A percentile compares a stretch with the other conserved stretches of the same genome.
Evolutionary conservation across 768 basidiomycete genomes (phyloP).

Genomic region (Boletus vinaceobasis): DNA sequence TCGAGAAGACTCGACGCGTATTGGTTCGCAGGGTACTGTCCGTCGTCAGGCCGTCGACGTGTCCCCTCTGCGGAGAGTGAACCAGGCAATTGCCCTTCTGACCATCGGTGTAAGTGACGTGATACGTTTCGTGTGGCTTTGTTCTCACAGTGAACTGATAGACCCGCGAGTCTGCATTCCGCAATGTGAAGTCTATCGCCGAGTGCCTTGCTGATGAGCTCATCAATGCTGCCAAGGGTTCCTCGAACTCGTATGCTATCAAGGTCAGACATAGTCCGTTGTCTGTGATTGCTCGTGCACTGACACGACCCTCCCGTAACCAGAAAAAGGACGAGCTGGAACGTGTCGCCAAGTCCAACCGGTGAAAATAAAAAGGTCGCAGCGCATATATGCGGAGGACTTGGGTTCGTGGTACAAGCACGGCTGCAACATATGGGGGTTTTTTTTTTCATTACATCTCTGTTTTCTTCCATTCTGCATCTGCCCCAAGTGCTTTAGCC

Average conservation of each 20-base stretch:
- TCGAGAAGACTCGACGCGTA: slow-evolving; percentile 99
- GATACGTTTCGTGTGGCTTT: neutral
- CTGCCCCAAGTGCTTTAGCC: slow-evolving; percentile 5
- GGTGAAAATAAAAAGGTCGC: slow-evolving; percentile 65
- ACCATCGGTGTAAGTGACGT: slow-evolving; percentile 81
- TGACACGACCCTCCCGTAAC: slow-evolving; percentile 6
- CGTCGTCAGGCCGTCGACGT: slow-evolving; percentile 99
- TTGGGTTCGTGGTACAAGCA: slow-evolving; percentile 16
- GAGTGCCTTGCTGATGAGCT: slow-evolving; percentile 99
- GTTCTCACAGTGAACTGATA: slow-evolving; percentile 30
- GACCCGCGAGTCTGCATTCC: slow-evolving; percentile 99
- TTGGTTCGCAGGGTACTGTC: slow-evolving; percentile 99
- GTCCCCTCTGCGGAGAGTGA: slow-evolving; percentile 95
- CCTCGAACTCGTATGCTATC: slow-evolving; percentile 99
- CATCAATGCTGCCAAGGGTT: slow-evolving; percentile 99
- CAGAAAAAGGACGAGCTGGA: slow-evolving; percentile 99
- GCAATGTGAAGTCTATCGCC: slow-evolving; percentile 98
- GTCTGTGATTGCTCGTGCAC: neutral
- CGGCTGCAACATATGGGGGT: slow-evolving; percentile 25
- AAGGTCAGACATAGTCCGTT: slow-evolving; percentile 54
- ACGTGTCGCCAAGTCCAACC: slow-evolving; percentile 99
- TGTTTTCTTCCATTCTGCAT: slow-evolving; percentile 9
- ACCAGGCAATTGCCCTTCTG: slow-evolving; percentile 93
- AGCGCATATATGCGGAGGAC: slow-evolving; percentile 1
- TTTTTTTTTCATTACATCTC: slow-evolving; percentile 8